phyloP scores from a whole-genome alignment of 2,329 filamentous ascomycete genomes.

The Apiospora sp. region DNA sequence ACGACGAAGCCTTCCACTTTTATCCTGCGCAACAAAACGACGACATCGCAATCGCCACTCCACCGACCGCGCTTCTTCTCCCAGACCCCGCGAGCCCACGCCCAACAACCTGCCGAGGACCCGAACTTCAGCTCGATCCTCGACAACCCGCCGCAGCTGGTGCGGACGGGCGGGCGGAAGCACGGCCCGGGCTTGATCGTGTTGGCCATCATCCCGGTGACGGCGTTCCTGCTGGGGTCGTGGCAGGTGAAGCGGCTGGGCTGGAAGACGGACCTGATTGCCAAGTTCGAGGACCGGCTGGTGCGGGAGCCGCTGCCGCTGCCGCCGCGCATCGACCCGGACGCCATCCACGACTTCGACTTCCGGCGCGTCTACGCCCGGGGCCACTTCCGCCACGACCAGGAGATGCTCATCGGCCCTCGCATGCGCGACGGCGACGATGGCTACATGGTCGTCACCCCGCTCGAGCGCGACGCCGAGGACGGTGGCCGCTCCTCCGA shows the following conservation, averaged over 20 bases:
- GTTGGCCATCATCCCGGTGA: slow-evolving; percentile 87
- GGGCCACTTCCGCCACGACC: slow-evolving; percentile 82
- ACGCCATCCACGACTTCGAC: slow-evolving; percentile 88
- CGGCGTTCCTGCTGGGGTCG: slow-evolving; percentile 86
- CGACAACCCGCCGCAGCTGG: slow-evolving; percentile 82
- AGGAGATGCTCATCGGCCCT: slow-evolving; percentile 96
- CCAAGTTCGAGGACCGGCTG: slow-evolving; percentile 90
- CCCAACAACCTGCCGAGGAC: slow-evolving; percentile 67
- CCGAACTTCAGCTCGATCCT: slow-evolving; percentile 85
- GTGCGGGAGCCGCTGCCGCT: slow-evolving; percentile 85
- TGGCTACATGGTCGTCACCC: slow-evolving; percentile 91
- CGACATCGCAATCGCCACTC: not conserved
- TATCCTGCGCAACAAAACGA: not conserved
- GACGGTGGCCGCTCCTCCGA: slow-evolving; percentile 38
- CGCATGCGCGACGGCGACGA: slow-evolving; percentile 88
- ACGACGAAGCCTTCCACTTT: slow-evolving; percentile 4
- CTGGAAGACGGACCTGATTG: slow-evolving; percentile 94
- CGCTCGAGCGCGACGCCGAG: slow-evolving; percentile 74
- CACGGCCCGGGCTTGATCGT: slow-evolving; percentile 85
- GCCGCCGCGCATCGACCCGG: slow-evolving; percentile 81
- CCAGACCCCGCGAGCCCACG: slow-evolving; percentile 40
- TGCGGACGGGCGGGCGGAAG: slow-evolving; percentile 72
- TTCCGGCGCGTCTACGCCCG: slow-evolving; percentile 82
- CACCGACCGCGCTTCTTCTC: slow-evolving; percentile 37
- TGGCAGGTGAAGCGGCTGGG: slow-evolving; percentile 95